phyloP scores from a whole-genome alignment of 2,329 filamentous ascomycete genomes.

The Coniochaeta prunicola region DNA sequence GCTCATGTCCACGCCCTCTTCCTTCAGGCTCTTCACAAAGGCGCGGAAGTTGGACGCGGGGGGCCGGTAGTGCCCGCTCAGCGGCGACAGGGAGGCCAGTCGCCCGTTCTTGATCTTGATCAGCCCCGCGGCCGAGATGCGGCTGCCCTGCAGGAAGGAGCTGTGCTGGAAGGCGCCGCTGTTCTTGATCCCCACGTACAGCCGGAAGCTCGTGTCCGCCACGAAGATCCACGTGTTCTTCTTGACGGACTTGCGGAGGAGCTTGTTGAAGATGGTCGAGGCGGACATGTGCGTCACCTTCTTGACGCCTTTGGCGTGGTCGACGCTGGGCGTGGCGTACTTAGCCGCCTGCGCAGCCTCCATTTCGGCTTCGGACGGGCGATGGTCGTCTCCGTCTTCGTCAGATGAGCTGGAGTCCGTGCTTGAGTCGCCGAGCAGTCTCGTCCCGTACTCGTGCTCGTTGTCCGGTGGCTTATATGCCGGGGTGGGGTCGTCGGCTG shows the following conservation, averaged over 20 bases:
- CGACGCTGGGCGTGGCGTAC: conserved; percentile 57
- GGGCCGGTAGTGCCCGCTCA: conserved; percentile 78
- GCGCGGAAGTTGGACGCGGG: conserved; percentile 76
- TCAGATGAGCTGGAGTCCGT: conserved; percentile 12
- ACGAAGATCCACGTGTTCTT: conserved; percentile 95
- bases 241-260: conserved; percentile 70
- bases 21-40: conserved; percentile 67
- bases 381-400: conserved; percentile 3
- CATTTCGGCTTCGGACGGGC: conserved; percentile 30
- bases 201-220: conserved; percentile 73
- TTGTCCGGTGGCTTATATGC: conserved; percentile 29
- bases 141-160: conserved; percentile 76
- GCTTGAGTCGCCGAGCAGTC: conserved; percentile 17
- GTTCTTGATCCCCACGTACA: conserved; percentile 88
- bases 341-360: conserved; percentile 55
- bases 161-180: conserved; percentile 86
- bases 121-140: conserved; percentile 75
- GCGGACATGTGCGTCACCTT: conserved; percentile 59
- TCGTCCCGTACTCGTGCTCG: conserved; percentile 15
- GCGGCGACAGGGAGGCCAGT: conserved; percentile 62
- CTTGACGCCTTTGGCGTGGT: conserved; percentile 51
- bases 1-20: conserved; percentile 70
- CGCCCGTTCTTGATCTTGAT: conserved; percentile 81
- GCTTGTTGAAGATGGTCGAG: conserved; percentile 67
- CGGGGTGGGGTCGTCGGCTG: conserved; percentile 51